Conservation (phyloP, 129 eudicot species). For the Calendula officinalis region DNA sequence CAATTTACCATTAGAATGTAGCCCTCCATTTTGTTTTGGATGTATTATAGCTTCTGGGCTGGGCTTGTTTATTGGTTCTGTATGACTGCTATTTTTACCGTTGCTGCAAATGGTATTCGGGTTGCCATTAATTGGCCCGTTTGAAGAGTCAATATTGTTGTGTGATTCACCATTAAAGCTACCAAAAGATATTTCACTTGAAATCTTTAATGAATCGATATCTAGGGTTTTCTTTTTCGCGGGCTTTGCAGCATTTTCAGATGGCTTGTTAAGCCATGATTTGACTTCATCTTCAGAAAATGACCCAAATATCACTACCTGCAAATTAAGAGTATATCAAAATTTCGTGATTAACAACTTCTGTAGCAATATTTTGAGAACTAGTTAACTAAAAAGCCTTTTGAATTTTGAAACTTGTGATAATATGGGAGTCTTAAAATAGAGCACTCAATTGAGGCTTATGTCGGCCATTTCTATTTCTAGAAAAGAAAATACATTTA, state of each 20-base stretch:
- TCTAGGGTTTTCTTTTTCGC: slow-evolving; percentile 29
- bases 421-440: no score
- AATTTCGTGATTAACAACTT: neutral
- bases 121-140: slow-evolving; percentile 23
- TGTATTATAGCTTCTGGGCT: slow-evolving; percentile 24
- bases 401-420: no score
- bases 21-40: slow-evolving; percentile 51
- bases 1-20: slow-evolving; percentile 36
- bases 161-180: slow-evolving; percentile 37
- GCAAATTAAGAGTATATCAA: slow-evolving; percentile 12
- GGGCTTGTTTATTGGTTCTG: slow-evolving; percentile 14
- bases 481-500: no score
- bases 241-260: slow-evolving; percentile 22
- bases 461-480: no score
- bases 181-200: slow-evolving; percentile 45
- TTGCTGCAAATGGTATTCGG: slow-evolving; percentile 24
- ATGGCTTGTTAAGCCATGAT: slow-evolving; percentile 46
- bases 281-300: slow-evolving; percentile 87
- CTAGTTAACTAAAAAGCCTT: neutral
- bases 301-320: slow-evolving; percentile 85
- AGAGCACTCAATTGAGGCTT: neutral
- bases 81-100: slow-evolving; percentile 16
- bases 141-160: slow-evolving; percentile 18
- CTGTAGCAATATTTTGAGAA: neutral
- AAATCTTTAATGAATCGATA: slow-evolving; percentile 28